A percentile compares a stretch with the other conserved stretches of the same genome.
Conservation (phyloP, 1,284 basidiomycete species). For the Malassezia japonica region DNA sequence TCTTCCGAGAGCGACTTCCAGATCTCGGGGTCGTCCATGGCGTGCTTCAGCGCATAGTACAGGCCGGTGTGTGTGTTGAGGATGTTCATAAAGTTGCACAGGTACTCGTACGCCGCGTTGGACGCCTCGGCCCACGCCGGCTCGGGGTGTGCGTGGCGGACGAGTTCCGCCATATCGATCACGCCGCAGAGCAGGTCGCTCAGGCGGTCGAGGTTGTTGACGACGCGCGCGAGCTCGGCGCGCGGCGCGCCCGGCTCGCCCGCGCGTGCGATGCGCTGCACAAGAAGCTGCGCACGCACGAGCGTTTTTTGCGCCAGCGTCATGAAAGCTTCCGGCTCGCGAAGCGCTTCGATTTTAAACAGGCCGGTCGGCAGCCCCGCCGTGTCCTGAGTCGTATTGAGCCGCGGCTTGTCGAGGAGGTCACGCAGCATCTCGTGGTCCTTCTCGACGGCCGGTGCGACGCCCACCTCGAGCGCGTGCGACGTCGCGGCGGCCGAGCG, state of each 20-base stretch:
- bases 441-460: slow-evolving; percentile 4
- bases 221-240: slow-evolving; percentile 31
- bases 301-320: slow-evolving; percentile 35
- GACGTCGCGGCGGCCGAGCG: slow-evolving; percentile 4
- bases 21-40: slow-evolving; percentile 45
- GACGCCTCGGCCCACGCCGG: slow-evolving; percentile 69
- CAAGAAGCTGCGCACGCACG: slow-evolving; percentile 40
- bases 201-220: slow-evolving; percentile 63
- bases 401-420: slow-evolving; percentile 1
- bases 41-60: slow-evolving; percentile 53
- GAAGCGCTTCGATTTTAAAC: slow-evolving; percentile 34
- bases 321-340: slow-evolving; percentile 28
- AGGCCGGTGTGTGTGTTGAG: slow-evolving; percentile 89
- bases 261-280: slow-evolving; percentile 36
- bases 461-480: slow-evolving; percentile 1
- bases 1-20: slow-evolving; percentile 41
- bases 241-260: slow-evolving; percentile 14
- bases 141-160: slow-evolving; percentile 87
- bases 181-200: slow-evolving; percentile 91
- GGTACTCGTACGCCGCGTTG: slow-evolving; percentile 75
- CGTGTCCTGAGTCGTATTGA: neutral
- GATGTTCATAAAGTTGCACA: slow-evolving; percentile 95
- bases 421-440: slow-evolving; percentile 5
- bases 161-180: slow-evolving; percentile 87
- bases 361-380: slow-evolving; percentile 22